Evolutionary conservation across 768 basidiomycete genomes (phyloP).

Genomic region (Collybiopsis confluens): DNA sequence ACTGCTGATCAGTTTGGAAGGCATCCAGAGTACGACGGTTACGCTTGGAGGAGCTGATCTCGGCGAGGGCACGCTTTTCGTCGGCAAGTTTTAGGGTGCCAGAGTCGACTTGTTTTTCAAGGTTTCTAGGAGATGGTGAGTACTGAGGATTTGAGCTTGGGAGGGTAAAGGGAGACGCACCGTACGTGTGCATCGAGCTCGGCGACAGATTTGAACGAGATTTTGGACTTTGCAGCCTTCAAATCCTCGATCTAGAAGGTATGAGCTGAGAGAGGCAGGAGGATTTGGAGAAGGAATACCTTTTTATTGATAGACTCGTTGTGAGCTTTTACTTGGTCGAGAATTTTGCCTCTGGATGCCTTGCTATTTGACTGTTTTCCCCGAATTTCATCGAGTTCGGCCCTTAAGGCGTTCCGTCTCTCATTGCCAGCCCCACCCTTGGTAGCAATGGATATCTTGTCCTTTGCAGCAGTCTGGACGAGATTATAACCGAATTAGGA

Average conservation of each 20-base stretch:
- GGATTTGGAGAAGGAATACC: conserved; percentile 33
- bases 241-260: conserved; percentile 73
- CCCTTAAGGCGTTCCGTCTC: conserved; percentile 62
- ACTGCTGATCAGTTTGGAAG: conserved; percentile 74
- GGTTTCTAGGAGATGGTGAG: conserved; percentile 42
- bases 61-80: conserved; percentile 92
- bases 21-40: conserved; percentile 71
- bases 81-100: conserved; percentile 90
- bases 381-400: conserved; percentile 78
- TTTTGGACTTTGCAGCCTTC: conserved; percentile 75
- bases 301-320: conserved; percentile 82
- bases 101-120: conserved; percentile 90
- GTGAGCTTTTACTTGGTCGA: conserved; percentile 74
- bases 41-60: conserved; percentile 74
- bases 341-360: conserved; percentile 58
- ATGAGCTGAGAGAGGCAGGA: not conserved
- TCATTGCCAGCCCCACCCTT: conserved; percentile 65
- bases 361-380: conserved; percentile 78
- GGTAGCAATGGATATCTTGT: conserved; percentile 65
- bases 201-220: conserved; percentile 70
- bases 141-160: not conserved
- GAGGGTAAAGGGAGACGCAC: conserved; percentile 39
- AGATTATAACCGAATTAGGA: conserved; percentile 9
- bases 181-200: conserved; percentile 87
- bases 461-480: conserved; percentile 59